Evolutionary conservation across 78 protist genomes (phyloP), one percentile per base, ranked within the genome.

Genomic region (Dictyostelium purpureum): DNA sequence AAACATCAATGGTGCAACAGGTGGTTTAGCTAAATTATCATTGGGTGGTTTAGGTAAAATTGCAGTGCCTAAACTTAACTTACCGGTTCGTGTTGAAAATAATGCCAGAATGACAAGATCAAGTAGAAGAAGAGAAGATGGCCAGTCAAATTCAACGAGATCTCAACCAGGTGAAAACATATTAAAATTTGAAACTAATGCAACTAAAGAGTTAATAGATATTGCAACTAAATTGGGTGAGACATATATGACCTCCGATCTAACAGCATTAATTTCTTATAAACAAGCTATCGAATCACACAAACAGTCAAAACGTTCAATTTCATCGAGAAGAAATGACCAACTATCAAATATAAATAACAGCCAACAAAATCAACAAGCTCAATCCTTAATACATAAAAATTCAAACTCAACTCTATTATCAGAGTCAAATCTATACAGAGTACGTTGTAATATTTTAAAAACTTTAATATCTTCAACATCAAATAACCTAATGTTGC

Each of bases 201-300:
- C 94, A 26, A 70, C 94, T 0, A 90, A 81, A 54, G 94, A 90
- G 56, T 42, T 90, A 18, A 70, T 75, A 51, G 85, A 81, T 73
- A 35, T 90, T 10, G 94, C 94, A 0, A 77, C 87, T 18, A 90
- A 90, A 43, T 42, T 90, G 24, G 94, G 94, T 75, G 94, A 90
- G 19, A 90, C 94, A 16, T 90, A 79, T 65, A 79, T 90, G 89
- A 81, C 94, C 11, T 16, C 94, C 0, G 94, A 90, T 70, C 45
- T 90, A 19, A 79, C 94, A 19, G 94, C 94, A 63, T 51, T 90
- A 19, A 73, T 90, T 51, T 90, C 94, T 0, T 90, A 81, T 65
- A 90, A 90, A 79, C 94, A 90, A 28, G 57, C 47, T 0, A 67
- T 73, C 9, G 94, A 89, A 38, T 70, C 90, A 70, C 90, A 82